These are phyloP conservation scores for Astraeus odoratus DNA, from an alignment of 768 basidiomycete species.

Conservation along the genomic window DNA sequence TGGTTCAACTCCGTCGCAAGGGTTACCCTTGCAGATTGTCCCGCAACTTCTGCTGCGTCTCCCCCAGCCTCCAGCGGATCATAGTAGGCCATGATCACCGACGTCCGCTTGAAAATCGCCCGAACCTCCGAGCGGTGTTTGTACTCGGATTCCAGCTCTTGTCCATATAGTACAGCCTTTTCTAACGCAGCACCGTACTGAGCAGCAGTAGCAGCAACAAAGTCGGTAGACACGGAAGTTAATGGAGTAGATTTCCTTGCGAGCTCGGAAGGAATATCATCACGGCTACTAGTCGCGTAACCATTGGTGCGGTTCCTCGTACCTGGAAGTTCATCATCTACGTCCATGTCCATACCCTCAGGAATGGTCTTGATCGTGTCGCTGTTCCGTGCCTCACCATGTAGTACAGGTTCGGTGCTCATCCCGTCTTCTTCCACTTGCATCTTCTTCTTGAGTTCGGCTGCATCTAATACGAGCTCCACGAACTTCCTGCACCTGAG, in stretches of 20 bases:
- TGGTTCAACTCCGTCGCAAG: constrained; percentile 76
- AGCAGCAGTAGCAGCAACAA: constrained; percentile 21
- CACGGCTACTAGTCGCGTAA: constrained; percentile 12
- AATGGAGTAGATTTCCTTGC: constrained; percentile 24
- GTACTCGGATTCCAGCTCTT: constrained; percentile 62
- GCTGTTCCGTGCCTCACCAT: constrained; percentile 30
- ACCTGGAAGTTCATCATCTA: constrained; percentile 32
- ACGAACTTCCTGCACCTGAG: constrained; percentile 81
- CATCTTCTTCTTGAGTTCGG: constrained; percentile 61
- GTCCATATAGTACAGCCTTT: constrained; percentile 68
- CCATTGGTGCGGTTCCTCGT: constrained; percentile 8
- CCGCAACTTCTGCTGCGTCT: constrained; percentile 58
- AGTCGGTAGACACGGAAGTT: constrained; percentile 18
- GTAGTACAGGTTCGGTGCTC: constrained; percentile 23
- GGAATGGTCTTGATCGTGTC: constrained; percentile 33
- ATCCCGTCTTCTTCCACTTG: constrained; percentile 32
- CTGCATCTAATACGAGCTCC: constrained; percentile 68
- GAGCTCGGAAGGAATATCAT: constrained; percentile 25
- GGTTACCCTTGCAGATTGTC: constrained; percentile 54
- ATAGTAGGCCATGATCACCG: constrained; percentile 74
- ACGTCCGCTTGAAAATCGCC: constrained; percentile 63
- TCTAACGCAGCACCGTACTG: constrained; percentile 56
- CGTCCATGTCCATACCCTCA: constrained; percentile 54
- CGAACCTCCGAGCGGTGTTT: constrained; percentile 58
- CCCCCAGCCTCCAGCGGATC: constrained; percentile 66